Evolutionary conservation across 805 yeast species (phyloP).

Genomic region (Jamesozyma piceae): DNA sequence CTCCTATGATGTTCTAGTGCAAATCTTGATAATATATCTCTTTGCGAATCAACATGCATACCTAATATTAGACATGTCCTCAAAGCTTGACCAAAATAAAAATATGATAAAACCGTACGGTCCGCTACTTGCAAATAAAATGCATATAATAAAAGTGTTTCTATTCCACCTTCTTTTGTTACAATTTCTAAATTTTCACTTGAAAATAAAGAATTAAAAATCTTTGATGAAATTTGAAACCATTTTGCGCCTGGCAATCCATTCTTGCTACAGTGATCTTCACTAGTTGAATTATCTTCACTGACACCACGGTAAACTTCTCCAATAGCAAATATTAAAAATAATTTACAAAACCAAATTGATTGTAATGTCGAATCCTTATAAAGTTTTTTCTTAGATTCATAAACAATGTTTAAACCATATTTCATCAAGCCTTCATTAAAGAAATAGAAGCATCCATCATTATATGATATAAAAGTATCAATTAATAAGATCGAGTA

Average conservation of each 20-base stretch:
- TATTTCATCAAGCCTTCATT: constrained; percentile 72
- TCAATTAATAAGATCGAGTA: constrained; percentile 69
- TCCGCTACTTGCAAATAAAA: constrained; percentile 78
- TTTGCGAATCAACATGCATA: constrained; percentile 75
- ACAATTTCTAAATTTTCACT: constrained; percentile 73
- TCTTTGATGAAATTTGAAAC: constrained; percentile 69
- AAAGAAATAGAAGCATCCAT: constrained; percentile 77
- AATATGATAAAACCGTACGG: constrained; percentile 72
- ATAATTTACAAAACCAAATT: constrained; percentile 70
- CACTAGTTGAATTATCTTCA: constrained; percentile 31
- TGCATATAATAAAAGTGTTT: constrained; percentile 64
- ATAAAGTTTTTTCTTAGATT: constrained; percentile 23
- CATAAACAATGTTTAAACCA: constrained; percentile 53
- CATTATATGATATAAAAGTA: constrained; percentile 68
- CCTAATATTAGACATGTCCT: constrained; percentile 66
- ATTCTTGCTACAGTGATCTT: constrained; percentile 4
- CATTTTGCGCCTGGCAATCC: constrained; percentile 72
- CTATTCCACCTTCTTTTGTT: constrained; percentile 73
- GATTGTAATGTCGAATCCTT: constrained; percentile 57
- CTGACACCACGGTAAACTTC: constrained; percentile 73
- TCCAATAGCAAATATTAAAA: constrained; percentile 67
- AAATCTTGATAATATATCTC: constrained; percentile 51
- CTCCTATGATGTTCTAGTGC: constrained; percentile 79
- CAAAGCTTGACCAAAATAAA: constrained; percentile 68
- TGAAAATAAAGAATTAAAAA: constrained; percentile 67